Base-by-base conservation (phyloP, 1,284 basidiomycete species). In the Mycena sp. region DNA sequence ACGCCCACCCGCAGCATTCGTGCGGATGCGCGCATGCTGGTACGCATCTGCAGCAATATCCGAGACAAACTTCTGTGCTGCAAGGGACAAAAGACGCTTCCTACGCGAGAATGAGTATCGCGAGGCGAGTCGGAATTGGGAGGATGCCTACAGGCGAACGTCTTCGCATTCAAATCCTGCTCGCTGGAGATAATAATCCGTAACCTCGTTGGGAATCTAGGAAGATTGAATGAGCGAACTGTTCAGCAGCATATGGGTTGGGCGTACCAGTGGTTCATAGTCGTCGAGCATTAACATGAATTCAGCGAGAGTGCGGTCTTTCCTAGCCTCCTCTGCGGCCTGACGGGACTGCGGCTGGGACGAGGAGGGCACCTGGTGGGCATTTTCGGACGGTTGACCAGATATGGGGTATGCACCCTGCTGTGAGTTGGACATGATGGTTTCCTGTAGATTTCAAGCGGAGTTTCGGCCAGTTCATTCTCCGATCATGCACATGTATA, bases 11-110 rank as follows among this genome's bases (percentile, higher is more conserved):
- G 87, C 71, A 51, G 91, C 91, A 64, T 91, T 92, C 2, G 91
- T 95, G 57, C 98, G 88, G 71, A 99, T 94, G 26, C 97, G 92
- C 4, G 98, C 97, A 76, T 99, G 98, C 74, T 99, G 96, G 78
- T 95, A 99, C 16, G 98, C 96, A 76, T 99, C 98, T 10, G 94
- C 89, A 2, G 97, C 94, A 67, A 99, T 97, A 76, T 99, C 98
- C 12, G 95, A 93, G 43, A 99, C 91, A 75, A 99, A 99, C 75
- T 99, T 99, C 76, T 99, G 98, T 0, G 97, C 95, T 1, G 98
- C 96, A 29, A 99, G 86, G 0, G 96, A 96, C 25, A 99, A 83
- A 9, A 99, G 86, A 6, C 97, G 91, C 80, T 98, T 98, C 66
- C 95, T 97, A 14, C 35, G n/a, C 35, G 23, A 25, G 26, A 29